Percentiles rank a stretch among this genome's conserved stretches.
phyloP scores from a whole-genome alignment of 2,329 filamentous ascomycete species.

The Catunica adiposa region DNA sequence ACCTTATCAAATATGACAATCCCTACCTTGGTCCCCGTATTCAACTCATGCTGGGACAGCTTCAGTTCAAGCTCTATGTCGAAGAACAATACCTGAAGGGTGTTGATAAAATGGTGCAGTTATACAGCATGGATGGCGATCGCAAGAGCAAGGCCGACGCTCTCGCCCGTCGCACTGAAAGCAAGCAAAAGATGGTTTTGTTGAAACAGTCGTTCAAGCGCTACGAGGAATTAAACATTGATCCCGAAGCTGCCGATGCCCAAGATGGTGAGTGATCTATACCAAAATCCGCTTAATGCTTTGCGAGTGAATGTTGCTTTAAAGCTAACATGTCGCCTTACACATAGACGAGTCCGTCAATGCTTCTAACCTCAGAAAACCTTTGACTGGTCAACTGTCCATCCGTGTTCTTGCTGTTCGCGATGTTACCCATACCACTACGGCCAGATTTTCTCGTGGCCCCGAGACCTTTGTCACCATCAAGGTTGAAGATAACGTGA shows the following conservation, averaged over 20 bases:
- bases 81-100: constrained; percentile 98
- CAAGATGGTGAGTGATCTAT: constrained; percentile 52
- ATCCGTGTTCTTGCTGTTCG: constrained; percentile 78
- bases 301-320: background rate
- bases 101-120: constrained; percentile 96
- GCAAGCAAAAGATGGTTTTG: constrained; percentile 93
- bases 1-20: constrained; percentile 97
- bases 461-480: constrained; percentile 92
- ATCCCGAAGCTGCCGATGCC: constrained; percentile 64
- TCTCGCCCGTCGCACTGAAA: constrained; percentile 76
- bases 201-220: constrained; percentile 89
- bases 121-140: constrained; percentile 95
- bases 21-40: constrained; percentile 90
- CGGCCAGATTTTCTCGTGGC: constrained; percentile 67
- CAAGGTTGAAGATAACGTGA: constrained; percentile 89
- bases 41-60: constrained; percentile 95
- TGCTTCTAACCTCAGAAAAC: constrained; percentile 84
- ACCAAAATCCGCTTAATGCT: background rate
- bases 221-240: constrained; percentile 94
- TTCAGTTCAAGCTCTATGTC: constrained; percentile 96
- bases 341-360: constrained; percentile 82
- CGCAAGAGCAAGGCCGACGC: constrained; percentile 90
- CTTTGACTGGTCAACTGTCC: constrained; percentile 77
- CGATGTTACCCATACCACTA: constrained; percentile 85
- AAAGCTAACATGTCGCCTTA: constrained; percentile 15